Percentiles rank a stretch among this genome's conserved stretches.
Evolutionary conservation across 1,284 basidiomycete species (phyloP).

Genomic region (Abortiporus biennis): DNA sequence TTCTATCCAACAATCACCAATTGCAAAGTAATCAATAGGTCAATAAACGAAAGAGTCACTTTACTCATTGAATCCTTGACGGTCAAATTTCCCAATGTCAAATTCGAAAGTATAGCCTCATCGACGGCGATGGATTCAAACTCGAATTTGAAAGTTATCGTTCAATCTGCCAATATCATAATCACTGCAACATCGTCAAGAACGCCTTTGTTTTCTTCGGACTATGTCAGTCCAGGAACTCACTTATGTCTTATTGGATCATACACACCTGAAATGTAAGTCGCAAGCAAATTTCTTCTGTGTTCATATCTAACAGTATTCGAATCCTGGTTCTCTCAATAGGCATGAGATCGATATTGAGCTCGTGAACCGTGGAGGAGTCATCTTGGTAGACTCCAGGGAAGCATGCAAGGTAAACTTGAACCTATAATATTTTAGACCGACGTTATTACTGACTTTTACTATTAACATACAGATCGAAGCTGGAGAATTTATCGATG

Average conservation of each 20-base stretch:
- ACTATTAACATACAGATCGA: conserved; percentile 31
- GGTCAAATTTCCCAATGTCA: conserved; percentile 32
- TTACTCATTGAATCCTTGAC: conserved; percentile 36
- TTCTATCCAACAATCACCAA: conserved; percentile 48
- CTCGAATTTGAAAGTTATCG: no score
- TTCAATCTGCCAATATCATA: conserved; percentile 45
- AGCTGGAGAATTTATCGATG: conserved; percentile 72
- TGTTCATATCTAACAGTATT: neutral
- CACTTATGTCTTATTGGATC: conserved; percentile 81
- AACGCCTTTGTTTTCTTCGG: conserved; percentile 60
- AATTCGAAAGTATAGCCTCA: no score
- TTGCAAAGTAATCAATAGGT: conserved; percentile 63
- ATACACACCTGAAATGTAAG: conserved; percentile 70
- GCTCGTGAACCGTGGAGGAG: conserved; percentile 46
- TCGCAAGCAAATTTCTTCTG: neutral
- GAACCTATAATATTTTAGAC: neutral
- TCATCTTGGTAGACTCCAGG: conserved; percentile 67
- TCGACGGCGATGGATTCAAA: conserved; percentile 6
- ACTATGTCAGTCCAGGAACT: conserved; percentile 53
- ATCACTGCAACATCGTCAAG: conserved; percentile 77
- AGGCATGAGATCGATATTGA: conserved; percentile 58
- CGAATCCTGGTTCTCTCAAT: neutral
- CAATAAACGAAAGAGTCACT: conserved; percentile 43
- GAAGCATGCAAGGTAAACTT: conserved; percentile 47
- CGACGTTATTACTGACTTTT: neutral